Evolutionary conservation across 306 rosid species (phyloP), one percentile per base, ranked within the genome.

Genomic region (Potentilla sterilis): DNA sequence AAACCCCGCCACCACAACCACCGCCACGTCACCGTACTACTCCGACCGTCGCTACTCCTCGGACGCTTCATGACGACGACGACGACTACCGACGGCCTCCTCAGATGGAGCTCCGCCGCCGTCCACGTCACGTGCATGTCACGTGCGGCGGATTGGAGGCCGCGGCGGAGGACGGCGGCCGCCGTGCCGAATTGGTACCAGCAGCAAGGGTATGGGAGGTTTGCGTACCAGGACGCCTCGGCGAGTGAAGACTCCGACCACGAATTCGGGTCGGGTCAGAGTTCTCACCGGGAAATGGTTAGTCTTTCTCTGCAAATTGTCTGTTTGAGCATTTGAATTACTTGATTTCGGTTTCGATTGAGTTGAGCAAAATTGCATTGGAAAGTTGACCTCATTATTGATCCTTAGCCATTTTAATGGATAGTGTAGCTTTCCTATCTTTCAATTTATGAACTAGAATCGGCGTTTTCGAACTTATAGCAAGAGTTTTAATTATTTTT

Each of bases 181-280:
- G 9, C 58, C 16, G 69, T 75, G 72, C 92, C 93, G 13, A 62
- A 68, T 48, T 87, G 83, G 86, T 82, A 79, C 71, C 88, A 85
- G 72, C 88, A 83, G 49, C 81, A 82, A 44, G 79, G 35, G 71
- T 94, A 88, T 32, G 96, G 97, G 7, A 90, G 91, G 73, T 87
- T 83, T 62, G 95, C 98, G 15, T 94, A 82, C 57, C 84, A 82
- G 35, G 94, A 89, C 38, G 75, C 21, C 6, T 79, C 93, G 44
- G 82, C 84, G 69, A 77, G 91, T 72, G 97, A 92, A 12, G 98
- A 94, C 0, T 88, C 96, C 32, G 97, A 94, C 44, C 37, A 63
- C 8, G 95, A 90, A 58, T 49, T 78, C n/a, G 87, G 69, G 41
- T 63, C 88, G 69, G 44, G 24, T 73, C 77, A 6, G 8, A 13